Evolutionary conservation across 441 rosid genomes (phyloP).

Genomic region (Eruca vesicaria): DNA sequence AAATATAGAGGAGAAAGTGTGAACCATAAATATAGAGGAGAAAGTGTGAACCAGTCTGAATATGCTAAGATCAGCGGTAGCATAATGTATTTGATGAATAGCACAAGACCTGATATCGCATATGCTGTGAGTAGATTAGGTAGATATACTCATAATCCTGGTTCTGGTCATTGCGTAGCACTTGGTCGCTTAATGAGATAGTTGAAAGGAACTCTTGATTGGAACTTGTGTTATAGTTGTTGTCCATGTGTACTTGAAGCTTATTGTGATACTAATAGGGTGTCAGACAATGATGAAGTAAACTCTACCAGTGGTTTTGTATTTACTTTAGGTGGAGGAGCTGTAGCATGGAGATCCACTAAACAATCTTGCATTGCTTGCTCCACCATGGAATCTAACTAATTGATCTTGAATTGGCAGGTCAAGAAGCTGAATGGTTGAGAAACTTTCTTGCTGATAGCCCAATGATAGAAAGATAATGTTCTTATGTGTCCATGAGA

Average conservation of each 20-base stretch:
- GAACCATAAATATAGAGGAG: too few species aligned
- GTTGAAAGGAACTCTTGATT: background rate
- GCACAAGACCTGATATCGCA: background rate
- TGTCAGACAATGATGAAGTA: background rate
- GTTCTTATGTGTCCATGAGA: background rate
- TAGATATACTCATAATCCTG: background rate
- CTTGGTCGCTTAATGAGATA: background rate
- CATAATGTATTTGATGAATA: background rate
- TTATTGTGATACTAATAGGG: background rate
- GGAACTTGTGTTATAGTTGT: background rate
- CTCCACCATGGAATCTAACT: background rate
- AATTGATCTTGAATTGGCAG: background rate
- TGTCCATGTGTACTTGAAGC: background rate
- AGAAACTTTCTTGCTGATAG: background rate
- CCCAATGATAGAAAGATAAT: background rate
- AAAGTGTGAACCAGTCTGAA: background rate
- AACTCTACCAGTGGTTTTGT: background rate
- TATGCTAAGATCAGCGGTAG: background rate
- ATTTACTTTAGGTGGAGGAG: background rate
- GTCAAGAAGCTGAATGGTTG: background rate
- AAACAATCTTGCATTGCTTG: background rate
- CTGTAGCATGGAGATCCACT: background rate
- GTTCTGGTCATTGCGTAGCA: background rate
- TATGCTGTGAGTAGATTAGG: background rate
- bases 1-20: background rate